phyloP scores from a whole-genome alignment of 192 early-diverging fungal genomes.

The Backusella parvicylindrica region DNA sequence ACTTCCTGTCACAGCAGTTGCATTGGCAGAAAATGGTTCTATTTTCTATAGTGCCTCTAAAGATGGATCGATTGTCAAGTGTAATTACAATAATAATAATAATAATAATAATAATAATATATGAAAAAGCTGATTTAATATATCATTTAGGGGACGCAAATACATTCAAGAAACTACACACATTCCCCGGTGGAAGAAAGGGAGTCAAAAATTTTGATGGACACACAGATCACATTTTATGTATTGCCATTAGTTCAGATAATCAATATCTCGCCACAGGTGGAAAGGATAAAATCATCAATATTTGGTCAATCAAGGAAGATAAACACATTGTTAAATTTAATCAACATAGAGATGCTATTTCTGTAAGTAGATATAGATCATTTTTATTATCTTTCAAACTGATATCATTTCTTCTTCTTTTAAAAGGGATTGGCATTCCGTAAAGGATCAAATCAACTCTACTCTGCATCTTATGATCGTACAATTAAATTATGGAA shows the following conservation, averaged over 20 bases:
- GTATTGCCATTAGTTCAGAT: slow-evolving; percentile 67
- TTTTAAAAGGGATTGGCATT: slow-evolving; percentile 69
- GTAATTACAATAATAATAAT: slow-evolving; percentile 27
- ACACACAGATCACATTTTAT: slow-evolving; percentile 73
- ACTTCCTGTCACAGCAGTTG: slow-evolving; percentile 80
- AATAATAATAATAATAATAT: no score
- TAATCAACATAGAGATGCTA: slow-evolving; percentile 89
- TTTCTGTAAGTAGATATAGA: slow-evolving; percentile 53
- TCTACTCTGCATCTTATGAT: slow-evolving; percentile 89
- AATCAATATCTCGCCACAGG: slow-evolving; percentile 75
- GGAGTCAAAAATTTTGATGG: slow-evolving; percentile 56
- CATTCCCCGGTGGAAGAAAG: slow-evolving; percentile 76
- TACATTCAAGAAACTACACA: slow-evolving; percentile 63
- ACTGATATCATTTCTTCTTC: neutral
- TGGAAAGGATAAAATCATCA: slow-evolving; percentile 86
- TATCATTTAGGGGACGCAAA: slow-evolving; percentile 73
- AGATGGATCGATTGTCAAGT: slow-evolving; percentile 92
- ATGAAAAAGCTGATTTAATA: no score
- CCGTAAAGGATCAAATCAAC: slow-evolving; percentile 71
- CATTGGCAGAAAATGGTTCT: slow-evolving; percentile 60
- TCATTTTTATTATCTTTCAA: neutral
- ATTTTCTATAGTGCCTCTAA: slow-evolving; percentile 86
- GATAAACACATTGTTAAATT: slow-evolving; percentile 72
- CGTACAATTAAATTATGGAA: slow-evolving; percentile 98
- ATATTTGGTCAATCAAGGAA: slow-evolving; percentile 86